Base-by-base conservation (phyloP, 75 land plant genomes). In the Picea sitchensis region DNA sequence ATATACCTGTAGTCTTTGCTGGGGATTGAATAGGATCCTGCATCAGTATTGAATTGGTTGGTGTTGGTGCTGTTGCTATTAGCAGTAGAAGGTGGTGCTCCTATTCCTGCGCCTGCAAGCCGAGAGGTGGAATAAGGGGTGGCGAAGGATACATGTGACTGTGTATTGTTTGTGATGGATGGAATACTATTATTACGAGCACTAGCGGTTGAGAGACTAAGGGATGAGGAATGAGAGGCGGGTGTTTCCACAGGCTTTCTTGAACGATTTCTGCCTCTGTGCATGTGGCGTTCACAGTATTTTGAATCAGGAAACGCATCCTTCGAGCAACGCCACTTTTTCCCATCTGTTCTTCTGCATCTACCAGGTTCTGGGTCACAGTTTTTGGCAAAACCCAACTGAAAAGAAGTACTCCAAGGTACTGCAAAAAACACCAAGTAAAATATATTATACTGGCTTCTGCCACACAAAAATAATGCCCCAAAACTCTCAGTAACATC, bases 281-380 rank as follows among this genome's bases (percentile, higher is more conserved):
- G 98, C 91, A 95, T 95, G 87, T 95, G 98, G 74, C 91, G 82
- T 81, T 95, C 96, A 78, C 98, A 95, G 86, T 95, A 95, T 80
- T 95, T 95, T 7, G 95, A 92, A 65, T 93, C 98, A 32, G 91
- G 89, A 51, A 83, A 93, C 56, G 95, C 98, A 73, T 93, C 95
- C 76, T 95, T 92, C 30, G 90, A 85, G 87, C 98, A 95, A 51
- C 98, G 82, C 98, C 98, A 95, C 77, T 95, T 95, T 88, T 95
- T 95, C 59, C 98, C 98, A 84, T 95, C 98, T 44, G 98, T 95
- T 82, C 98, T 84, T 61, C 98, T 83, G 87, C 98, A 95, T 75
- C 98, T 83, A 38, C 96, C 98, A 23, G 98, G 98, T 84, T 95
- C 98, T 31, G 96, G 92, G 77, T 95, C 98, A 26, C 81, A 76